These are phyloP conservation scores for Didymellaceae sp. DNA, from an alignment of 2,329 filamentous ascomycete species.

Conservation along the genomic window DNA sequence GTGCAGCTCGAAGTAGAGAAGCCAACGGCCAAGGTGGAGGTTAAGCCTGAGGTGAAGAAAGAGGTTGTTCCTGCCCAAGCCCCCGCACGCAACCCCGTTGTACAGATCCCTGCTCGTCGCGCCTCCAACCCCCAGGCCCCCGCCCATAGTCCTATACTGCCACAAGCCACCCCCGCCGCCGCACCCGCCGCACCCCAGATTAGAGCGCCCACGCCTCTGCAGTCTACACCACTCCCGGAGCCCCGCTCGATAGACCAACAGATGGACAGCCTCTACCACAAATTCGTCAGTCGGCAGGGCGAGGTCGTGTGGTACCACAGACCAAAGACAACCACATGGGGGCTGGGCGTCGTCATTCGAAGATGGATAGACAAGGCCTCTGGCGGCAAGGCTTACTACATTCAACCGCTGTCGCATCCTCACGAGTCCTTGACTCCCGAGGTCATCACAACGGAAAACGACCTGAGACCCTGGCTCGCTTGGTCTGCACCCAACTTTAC, in stretches of 20 bases:
- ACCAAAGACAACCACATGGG: constrained; percentile 57
- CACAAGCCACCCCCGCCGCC: constrained; percentile 26
- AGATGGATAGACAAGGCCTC: constrained; percentile 50
- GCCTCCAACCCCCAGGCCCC: constrained; percentile 29
- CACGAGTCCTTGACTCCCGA: constrained; percentile 48
- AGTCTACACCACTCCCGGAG: constrained; percentile 50
- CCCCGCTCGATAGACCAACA: constrained; percentile 56
- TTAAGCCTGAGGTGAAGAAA: constrained; percentile 38
- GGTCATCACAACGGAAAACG: constrained; percentile 52
- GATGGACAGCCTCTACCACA: constrained; percentile 55
- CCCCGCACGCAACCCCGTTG: constrained; percentile 27
- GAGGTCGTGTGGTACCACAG: constrained; percentile 65
- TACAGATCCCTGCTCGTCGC: constrained; percentile 36
- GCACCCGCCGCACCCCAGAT: constrained; percentile 28
- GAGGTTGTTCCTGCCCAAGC: constrained; percentile 11
- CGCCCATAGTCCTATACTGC: constrained; percentile 33
- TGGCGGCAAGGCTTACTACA: constrained; percentile 46
- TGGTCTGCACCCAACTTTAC: constrained; percentile 64
- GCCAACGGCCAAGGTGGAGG: constrained; percentile 32
- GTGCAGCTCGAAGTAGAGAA: constrained; percentile 56
- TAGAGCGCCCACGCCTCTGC: constrained; percentile 30
- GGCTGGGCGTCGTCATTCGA: constrained; percentile 59
- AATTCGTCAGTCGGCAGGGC: constrained; percentile 60
- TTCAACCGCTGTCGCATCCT: constrained; percentile 60
- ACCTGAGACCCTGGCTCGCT: constrained; percentile 63